These are phyloP conservation scores for Geranomyces variabilis DNA, from an alignment of 192 early-diverging fungal species.

Conservation along the genomic window DNA sequence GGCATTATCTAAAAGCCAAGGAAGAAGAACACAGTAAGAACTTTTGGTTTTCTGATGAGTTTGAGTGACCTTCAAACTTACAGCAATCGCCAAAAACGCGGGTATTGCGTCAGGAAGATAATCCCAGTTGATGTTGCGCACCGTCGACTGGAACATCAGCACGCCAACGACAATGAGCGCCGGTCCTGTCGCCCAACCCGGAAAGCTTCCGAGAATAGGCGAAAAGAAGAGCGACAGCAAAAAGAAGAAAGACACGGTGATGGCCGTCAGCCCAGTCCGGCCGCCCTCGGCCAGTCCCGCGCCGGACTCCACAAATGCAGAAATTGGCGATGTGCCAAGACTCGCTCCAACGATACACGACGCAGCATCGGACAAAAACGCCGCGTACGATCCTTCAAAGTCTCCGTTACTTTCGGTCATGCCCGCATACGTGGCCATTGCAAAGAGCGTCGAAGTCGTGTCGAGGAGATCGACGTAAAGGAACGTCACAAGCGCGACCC, in stretches of 20 bases:
- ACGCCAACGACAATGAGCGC: conserved; percentile 79
- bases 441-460: conserved; percentile 83
- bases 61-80: too few species aligned
- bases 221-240: conserved; percentile 80
- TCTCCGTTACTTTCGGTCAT: conserved; percentile 77
- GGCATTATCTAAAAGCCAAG: conserved; percentile 59
- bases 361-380: conserved; percentile 75
- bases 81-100: conserved; percentile 73
- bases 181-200: conserved; percentile 83
- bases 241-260: conserved; percentile 70
- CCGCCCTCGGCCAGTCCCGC: conserved; percentile 83
- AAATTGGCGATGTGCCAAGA: conserved; percentile 76
- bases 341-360: conserved; percentile 68
- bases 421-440: conserved; percentile 82
- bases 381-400: conserved; percentile 74
- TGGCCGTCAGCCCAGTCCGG: conserved; percentile 74
- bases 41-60: too few species aligned
- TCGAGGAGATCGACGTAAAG: conserved; percentile 87
- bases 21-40: too few species aligned
- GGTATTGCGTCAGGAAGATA: conserved; percentile 78
- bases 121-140: conserved; percentile 76
- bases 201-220: conserved; percentile 82
- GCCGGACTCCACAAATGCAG: conserved; percentile 81
- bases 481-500: conserved; percentile 83
- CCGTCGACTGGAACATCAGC: conserved; percentile 70